Evolutionary conservation across 345 rosid species (phyloP), one percentile per base, ranked within the genome.

Genomic region (Eutrema yunnanense): DNA sequence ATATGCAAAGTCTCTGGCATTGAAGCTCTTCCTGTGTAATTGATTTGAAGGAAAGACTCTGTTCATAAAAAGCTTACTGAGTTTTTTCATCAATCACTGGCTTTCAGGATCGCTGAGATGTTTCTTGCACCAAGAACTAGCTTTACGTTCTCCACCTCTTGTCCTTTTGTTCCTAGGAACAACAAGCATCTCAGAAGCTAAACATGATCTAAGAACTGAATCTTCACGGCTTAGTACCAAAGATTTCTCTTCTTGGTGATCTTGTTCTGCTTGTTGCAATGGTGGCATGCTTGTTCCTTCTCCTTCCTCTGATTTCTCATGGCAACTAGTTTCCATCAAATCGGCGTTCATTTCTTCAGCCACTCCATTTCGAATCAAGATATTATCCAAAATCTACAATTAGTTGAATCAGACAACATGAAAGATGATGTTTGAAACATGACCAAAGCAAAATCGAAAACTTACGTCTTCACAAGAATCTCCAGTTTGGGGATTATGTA

Each of bases 111-210:
- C 95, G 49, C 83, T 79, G 36, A 88, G 66, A 44, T 83, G 79
- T 81, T 85, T 82, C 86, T 72, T 88, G 79, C 75, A 87, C 96
- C 98, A 92, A 66, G 86, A 74, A 74, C 92, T 85, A 41, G 88
- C 88, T 81, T 83, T 92, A 49, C 97, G 85, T 38, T 92, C 97
- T 34, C 87, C 97, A 55, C 65, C 68, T 74, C 99, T 84, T 68
- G 86, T 92, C 75, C 98, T 87, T 75, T 95, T 95, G 83, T 84
- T 92, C 76, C 77, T 83, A 0, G 96, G 96, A 71, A 92, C 80
- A 66, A 82, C 76, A 65, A 83, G 78, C 69, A 87, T 60, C 50
- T 92, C 96, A 3, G 92, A 74, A 40, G 89, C 90, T 65, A 95
- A 81, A 81, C 88, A 87, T 59, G 96, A 83, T 74, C 85, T 80